phyloP scores from a whole-genome alignment of 371 early-diverging fungal genomes.

The Mucor sp. region DNA sequence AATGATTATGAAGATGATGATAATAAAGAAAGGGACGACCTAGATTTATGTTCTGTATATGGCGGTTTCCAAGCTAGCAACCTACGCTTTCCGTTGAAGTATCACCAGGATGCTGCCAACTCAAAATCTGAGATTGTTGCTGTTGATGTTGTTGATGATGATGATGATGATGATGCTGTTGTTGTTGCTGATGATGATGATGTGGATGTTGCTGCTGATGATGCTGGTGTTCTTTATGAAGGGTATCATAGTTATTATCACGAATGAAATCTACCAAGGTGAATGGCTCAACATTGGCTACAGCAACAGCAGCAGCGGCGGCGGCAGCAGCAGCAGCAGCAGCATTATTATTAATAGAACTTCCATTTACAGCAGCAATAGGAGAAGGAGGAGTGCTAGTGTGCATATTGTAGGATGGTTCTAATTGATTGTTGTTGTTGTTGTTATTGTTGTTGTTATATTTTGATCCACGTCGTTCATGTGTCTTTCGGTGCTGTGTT shows the following conservation, averaged over 20 bases:
- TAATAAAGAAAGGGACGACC: neutral
- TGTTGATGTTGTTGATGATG: neutral
- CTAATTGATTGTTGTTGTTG: constrained; percentile 3
- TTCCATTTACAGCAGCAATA: constrained; percentile 1
- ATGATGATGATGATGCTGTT: neutral
- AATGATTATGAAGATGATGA: neutral
- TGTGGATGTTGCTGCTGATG: neutral
- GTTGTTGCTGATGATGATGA: neutral
- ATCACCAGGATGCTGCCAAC: constrained; percentile 33
- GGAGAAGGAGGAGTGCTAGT: constrained; percentile 3
- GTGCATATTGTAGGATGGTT: neutral
- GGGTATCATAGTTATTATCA: constrained; percentile 12
- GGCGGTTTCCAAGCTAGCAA: constrained; percentile 9
- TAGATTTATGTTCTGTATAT: neutral
- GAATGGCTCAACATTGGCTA: constrained; percentile 14
- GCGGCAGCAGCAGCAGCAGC: constrained; percentile 1
- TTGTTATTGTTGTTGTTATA: constrained; percentile 12
- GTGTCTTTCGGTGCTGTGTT: constrained; percentile 64
- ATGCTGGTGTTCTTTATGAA: constrained; percentile 4
- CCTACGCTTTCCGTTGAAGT: constrained; percentile 27
- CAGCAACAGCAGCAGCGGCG: neutral
- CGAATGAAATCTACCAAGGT: constrained; percentile 24
- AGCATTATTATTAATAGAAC: neutral
- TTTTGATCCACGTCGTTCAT: constrained; percentile 47
- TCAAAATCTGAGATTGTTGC: constrained; percentile 15